A percentile compares a stretch with the other conserved stretches of the same genome.
Conservation (phyloP, 805 yeast genomes). For the Starmera dryadoides region DNA sequence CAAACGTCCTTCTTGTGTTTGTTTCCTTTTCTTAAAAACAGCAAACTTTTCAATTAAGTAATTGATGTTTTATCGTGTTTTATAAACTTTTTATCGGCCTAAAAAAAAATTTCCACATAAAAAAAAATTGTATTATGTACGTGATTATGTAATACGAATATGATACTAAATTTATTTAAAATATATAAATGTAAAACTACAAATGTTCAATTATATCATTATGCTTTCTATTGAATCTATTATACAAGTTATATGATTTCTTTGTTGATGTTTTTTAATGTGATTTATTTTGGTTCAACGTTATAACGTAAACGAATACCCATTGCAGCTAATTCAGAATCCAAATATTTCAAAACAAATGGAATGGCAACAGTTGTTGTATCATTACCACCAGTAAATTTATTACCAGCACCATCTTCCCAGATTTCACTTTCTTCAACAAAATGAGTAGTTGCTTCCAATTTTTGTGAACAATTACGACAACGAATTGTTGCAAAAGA, state of each 20-base stretch:
- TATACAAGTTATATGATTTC: background rate
- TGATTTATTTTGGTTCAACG: conserved; percentile 48
- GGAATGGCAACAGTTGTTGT: conserved; percentile 97
- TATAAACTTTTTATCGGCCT: too few relatives aligned
- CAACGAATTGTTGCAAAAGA: conserved; percentile 72
- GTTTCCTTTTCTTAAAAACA: too few relatives aligned
- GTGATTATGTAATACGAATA: too few relatives aligned
- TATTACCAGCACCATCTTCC: conserved; percentile 96
- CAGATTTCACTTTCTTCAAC: conserved; percentile 72
- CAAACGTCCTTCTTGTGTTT: too few relatives aligned
- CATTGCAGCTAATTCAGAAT: conserved; percentile 95
- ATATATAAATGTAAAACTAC: too few relatives aligned
- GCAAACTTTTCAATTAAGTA: too few relatives aligned
- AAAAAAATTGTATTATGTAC: too few relatives aligned
- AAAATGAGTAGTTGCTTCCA: conserved; percentile 47
- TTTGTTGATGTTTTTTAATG: background rate
- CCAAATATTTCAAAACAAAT: conserved; percentile 89
- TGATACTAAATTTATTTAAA: too few relatives aligned
- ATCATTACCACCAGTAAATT: conserved; percentile 84
- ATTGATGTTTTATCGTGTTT: too few relatives aligned
- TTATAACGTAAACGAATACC: conserved; percentile 90
- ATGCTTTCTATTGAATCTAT: too few relatives aligned
- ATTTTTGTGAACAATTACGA: conserved; percentile 78
- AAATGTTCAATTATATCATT: too few relatives aligned
- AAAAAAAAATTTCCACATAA: too few relatives aligned